Base-by-base conservation (phyloP, 306 rosid species). In the Inga laurina region DNA sequence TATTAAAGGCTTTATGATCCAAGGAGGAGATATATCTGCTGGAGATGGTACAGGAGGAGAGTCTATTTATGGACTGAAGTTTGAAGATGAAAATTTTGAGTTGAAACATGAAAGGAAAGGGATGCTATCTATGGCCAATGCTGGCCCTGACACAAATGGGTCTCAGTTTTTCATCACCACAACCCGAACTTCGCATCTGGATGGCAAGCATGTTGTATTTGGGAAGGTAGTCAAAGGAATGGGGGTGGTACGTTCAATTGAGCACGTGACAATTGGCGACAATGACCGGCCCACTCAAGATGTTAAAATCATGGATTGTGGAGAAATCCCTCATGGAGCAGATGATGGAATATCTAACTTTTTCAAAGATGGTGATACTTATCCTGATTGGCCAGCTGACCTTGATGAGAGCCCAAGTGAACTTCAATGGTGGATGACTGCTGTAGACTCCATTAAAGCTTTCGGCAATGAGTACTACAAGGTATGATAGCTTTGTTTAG, bases 21-120 rank as follows among this genome's bases (percentile, higher is more conserved):
- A 93, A 91, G 95, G 96, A 66, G 98, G 98, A 24, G 98, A 95
- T 82, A 93, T 92, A 72, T 93, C 98, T n/a, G 94, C 97, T 27
- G 96, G 97, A 69, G 97, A 95, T 85, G 98, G 98, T 34, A 91
- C 97, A 8, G 98, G 97, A 46, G 98, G 98, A 84, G 98, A 95
- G 79, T 93, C 97, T 59, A 92, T 93, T 14, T 95, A 93, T 54
- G 98, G 98, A n/a, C 49, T 83, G 77, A 92, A 90, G 85, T 93
- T 95, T 69, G 98, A 91, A 62, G 98, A 93, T 73, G 98, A 95
- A 82, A 93, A 90, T 83, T 90, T 95, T 73, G 96, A 93, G 84
- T 11, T 87, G 88, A 95, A 95, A 85, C 98, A 95, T 85, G 97
- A 93, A 84, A 89, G 98, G 87, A 93, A 93, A 86, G 98, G 98